These are phyloP conservation scores for Coemansia sp. DNA, from an alignment of 192 early-diverging fungal species.

Conservation along the genomic window DNA sequence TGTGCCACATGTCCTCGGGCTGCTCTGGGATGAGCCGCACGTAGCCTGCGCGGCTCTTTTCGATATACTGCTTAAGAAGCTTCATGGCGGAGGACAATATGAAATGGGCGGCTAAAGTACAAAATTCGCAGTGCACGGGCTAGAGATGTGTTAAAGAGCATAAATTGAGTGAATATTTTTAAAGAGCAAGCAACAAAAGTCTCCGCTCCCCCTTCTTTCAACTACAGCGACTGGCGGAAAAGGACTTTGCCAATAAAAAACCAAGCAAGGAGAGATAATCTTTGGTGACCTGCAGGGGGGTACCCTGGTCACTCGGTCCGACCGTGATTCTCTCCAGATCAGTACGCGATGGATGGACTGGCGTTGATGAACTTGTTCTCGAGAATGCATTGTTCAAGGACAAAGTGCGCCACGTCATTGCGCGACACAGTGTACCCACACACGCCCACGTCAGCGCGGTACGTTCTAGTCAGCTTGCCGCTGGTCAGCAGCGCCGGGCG, in stretches of 20 bases:
- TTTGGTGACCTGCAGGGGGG: not conserved
- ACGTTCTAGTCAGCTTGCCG: slow-evolving; percentile 30
- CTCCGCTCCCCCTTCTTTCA: not conserved
- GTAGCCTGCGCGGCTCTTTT: slow-evolving; percentile 77
- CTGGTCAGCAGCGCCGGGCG: slow-evolving; percentile 45
- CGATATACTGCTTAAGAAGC: slow-evolving; percentile 65
- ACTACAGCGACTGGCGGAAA: too few relatives aligned
- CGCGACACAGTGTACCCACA: slow-evolving; percentile 54
- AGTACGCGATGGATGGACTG: slow-evolving; percentile 28
- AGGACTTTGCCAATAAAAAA: too few relatives aligned
- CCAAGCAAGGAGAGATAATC: too few relatives aligned
- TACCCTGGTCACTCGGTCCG: not conserved
- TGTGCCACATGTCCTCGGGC: slow-evolving; percentile 97
- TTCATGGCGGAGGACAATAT: slow-evolving; percentile 55
- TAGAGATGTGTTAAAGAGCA: not conserved
- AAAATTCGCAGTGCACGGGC: not conserved
- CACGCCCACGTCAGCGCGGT: slow-evolving; percentile 21
- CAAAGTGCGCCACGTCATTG: slow-evolving; percentile 50
- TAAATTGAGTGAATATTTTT: not conserved
- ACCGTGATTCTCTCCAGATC: not conserved
- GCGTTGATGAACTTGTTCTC: slow-evolving; percentile 28
- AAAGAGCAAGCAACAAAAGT: not conserved
- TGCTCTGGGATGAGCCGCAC: slow-evolving; percentile 86
- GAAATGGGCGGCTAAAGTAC: not conserved
- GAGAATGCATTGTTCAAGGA: slow-evolving; percentile 45